These are phyloP conservation scores for Intubia oerlemansii DNA, from an alignment of 2,329 filamentous ascomycete species.

Conservation along the genomic window DNA sequence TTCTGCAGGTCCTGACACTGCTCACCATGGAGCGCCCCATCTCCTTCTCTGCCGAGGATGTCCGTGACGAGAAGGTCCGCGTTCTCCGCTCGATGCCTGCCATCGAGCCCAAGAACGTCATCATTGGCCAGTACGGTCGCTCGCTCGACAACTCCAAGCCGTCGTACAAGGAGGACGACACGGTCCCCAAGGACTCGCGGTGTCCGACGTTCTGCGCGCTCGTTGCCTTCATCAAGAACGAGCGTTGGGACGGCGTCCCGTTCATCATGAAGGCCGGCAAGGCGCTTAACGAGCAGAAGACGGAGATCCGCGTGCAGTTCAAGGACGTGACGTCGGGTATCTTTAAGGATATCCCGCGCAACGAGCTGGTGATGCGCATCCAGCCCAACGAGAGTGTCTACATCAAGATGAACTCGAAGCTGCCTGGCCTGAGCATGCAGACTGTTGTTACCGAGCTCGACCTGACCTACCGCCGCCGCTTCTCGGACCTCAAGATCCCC, in stretches of 20 bases:
- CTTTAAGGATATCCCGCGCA: constrained; percentile 98
- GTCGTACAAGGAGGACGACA: constrained; percentile 96
- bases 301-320: constrained; percentile 97
- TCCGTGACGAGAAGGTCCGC: constrained; percentile 95
- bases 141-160: constrained; percentile 93
- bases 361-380: constrained; percentile 97
- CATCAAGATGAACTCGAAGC: constrained; percentile 99
- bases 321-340: constrained; percentile 98
- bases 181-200: constrained; percentile 87
- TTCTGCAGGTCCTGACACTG: constrained; percentile 87
- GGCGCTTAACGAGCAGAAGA: constrained; percentile 98
- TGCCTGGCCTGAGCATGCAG: constrained; percentile 97
- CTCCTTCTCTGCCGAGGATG: constrained; percentile 94
- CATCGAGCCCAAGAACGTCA: constrained; percentile 98
- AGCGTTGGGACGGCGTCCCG: constrained; percentile 96
- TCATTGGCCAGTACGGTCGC: constrained; percentile 95
- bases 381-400: constrained; percentile 99
- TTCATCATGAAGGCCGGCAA: constrained; percentile 99
- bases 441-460: constrained; percentile 97
- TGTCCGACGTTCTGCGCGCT: constrained; percentile 97
- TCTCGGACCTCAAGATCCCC: constrained; percentile 98
- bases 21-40: constrained; percentile 97
- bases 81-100: constrained; percentile 83
- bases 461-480: constrained; percentile 89
- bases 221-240: constrained; percentile 97